Base-by-base conservation (phyloP, 1,139 yeast species). In the Sugiyamaella sp. region DNA sequence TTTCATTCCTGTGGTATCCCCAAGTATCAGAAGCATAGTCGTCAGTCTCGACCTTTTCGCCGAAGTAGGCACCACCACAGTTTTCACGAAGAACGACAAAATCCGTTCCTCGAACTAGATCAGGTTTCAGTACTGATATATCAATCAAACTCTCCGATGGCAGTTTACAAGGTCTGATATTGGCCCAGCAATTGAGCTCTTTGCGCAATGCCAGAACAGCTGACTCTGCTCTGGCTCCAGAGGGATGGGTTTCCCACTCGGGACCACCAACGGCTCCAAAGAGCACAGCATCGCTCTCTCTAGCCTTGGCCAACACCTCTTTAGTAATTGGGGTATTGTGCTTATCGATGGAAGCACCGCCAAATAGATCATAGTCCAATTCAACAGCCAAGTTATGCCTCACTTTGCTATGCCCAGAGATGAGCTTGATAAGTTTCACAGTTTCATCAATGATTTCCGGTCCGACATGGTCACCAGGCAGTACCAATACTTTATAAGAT, bases 201-300 rank as follows among this genome's bases (percentile, higher is more conserved):
- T 87, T 87, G 73, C 96, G 81, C 66, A 88, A 86, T 70, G 85
- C 78, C 61, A 88, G 76, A 63, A 88, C 79, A 56, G 95, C 95
- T 71, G 86, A 93, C 70, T 88, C 95, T 43, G 95, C 95, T 76
- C 96, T 82, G 16, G 29, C 40, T 19, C 49, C 54, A 27, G 93
- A 95, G 22, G 95, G 85, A 21, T 46, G 54, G 40, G 46, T 51
- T 27, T 89, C 89, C 97, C 97, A 89, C 73, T 89, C 88, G 54
- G 97, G 97, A 32, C 97, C 97, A 59, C 97, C 97, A 29, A 89
- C 97, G 8, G 97, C 95, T 60, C 96, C 96, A 59, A 89, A 77
- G 58, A 89, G 74, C n/a, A 89, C 95, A 22, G 96, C 96, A 70
- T 89, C 93, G 0, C 95, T 82, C 25, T 72, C 72, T 70, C 86